Conservation (phyloP, 352 stramenopile species). For the Phytophthora citricola region DNA sequence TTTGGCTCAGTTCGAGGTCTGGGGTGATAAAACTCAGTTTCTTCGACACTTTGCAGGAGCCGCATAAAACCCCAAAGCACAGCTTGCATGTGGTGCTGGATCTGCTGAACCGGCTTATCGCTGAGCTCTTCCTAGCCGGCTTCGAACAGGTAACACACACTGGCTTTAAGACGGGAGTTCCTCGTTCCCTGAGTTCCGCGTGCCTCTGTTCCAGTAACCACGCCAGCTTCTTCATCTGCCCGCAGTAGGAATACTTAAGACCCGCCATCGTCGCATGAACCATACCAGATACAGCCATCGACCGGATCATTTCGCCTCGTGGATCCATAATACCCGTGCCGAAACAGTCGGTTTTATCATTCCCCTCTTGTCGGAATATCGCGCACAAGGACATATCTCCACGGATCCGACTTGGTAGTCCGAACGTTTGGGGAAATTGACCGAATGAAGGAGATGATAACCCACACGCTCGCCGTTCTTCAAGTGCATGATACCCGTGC, state of each 20-base stretch:
- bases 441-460: slow-evolving; percentile 29
- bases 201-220: slow-evolving; percentile 8
- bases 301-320: slow-evolving; percentile 21
- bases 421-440: slow-evolving; percentile 25
- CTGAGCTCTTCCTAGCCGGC: background rate
- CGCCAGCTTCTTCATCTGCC: background rate
- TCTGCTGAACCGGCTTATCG: background rate
- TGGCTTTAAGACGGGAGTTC: slow-evolving; percentile 14
- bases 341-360: slow-evolving; percentile 10
- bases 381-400: slow-evolving; percentile 50
- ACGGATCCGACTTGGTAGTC: slow-evolving; percentile 28
- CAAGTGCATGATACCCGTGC: slow-evolving; percentile 7
- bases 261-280: background rate
- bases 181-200: slow-evolving; percentile 1
- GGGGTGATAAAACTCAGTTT: slow-evolving; percentile 30
- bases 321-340: slow-evolving; percentile 22
- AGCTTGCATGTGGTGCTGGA: slow-evolving; percentile 19
- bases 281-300: slow-evolving; percentile 6
- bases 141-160: slow-evolving; percentile 6
- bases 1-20: slow-evolving; percentile 19
- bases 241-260: background rate
- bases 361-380: slow-evolving; percentile 31
- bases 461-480: slow-evolving; percentile 25
- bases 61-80: slow-evolving; percentile 20
- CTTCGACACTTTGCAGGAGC: slow-evolving; percentile 13